Evolutionary conservation across 2,329 filamentous ascomycete genomes (phyloP), one percentile per base, ranked within the genome.

Genomic region (Penicillium sp.): DNA sequence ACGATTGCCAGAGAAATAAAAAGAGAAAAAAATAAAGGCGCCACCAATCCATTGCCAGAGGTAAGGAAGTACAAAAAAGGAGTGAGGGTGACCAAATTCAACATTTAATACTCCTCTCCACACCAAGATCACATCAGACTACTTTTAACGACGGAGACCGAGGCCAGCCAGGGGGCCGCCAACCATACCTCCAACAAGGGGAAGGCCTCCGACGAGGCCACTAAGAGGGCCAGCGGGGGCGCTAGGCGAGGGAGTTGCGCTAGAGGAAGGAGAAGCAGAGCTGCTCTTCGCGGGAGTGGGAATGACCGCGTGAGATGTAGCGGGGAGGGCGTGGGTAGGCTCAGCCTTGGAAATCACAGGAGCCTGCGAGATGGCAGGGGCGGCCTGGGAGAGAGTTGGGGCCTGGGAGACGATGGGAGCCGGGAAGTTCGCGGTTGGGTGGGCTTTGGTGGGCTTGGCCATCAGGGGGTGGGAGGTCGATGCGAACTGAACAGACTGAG

Each of bases 241-340:
- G 29, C 46, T 57, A 25, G 61, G 21, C 15, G 58, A 42, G 12
- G 52, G 39, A 21, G 48, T 34, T n/a, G 55, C 41, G 12, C 45
- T 60, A 12, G 61, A 35, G 21, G 59, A 50, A 31, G 52, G 40
- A 31, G 53, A 55, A 25, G 60, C 49, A 15, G 55, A 60, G 47
- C 48, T 52, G 6, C n/a, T n/a, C 46, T 34, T 29, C 1, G 18
- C 15, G 1, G 31, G 29, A n/a, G 27, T n/a, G 10, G 34, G 46
- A 7, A 45, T 34, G 18, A 34, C 18, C 15, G 12, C 16, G n/a
- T 32, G 38, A 3, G 45, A 42, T 29, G 31, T 3, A 21, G 32
- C 29, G 5, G 46, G 18, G 8, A 21, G 9, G 21, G 35, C 25
- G 8, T 32, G 16, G 12, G 46, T 12, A 12, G 21, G 23, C 7